Percentiles rank a stretch among this genome's conserved stretches.
phyloP scores from a whole-genome alignment of 805 yeast species.

The Dipodascus geniculatus region DNA sequence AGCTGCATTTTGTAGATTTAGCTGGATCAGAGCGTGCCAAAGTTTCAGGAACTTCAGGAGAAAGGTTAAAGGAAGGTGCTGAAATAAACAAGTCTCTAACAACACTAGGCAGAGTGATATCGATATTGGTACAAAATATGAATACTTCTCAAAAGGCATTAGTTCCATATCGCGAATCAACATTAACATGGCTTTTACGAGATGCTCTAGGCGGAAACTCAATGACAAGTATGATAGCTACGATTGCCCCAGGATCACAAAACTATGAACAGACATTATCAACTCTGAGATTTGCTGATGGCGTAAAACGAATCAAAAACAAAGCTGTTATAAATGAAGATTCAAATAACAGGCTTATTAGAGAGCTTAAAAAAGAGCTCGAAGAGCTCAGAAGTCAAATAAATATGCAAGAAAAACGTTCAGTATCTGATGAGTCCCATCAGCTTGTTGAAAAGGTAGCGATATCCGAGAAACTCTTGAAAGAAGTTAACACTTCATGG shows the following conservation, averaged over 20 bases:
- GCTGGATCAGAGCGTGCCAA: slow-evolving; percentile 59
- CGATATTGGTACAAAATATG: slow-evolving; percentile 25
- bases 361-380: slow-evolving; percentile 16
- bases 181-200: slow-evolving; percentile 61
- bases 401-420: not conserved
- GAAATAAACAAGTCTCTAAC: slow-evolving; percentile 57
- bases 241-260: slow-evolving; percentile 37
- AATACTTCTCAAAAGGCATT: slow-evolving; percentile 5
- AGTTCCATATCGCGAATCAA: slow-evolving; percentile 53
- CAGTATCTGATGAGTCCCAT: slow-evolving; percentile 7
- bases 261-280: slow-evolving; percentile 14
- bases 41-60: slow-evolving; percentile 40
- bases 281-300: slow-evolving; percentile 17
- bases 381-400: slow-evolving; percentile 10
- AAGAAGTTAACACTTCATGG: slow-evolving; percentile 19
- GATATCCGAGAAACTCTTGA: slow-evolving; percentile 16
- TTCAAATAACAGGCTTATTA: slow-evolving; percentile 4
- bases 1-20: slow-evolving; percentile 51
- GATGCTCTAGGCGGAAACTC: slow-evolving; percentile 83
- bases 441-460: slow-evolving; percentile 19
- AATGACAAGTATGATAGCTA: slow-evolving; percentile 79
- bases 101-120: slow-evolving; percentile 49
- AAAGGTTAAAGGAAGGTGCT: slow-evolving; percentile 49
- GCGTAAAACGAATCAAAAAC: slow-evolving; percentile 17
- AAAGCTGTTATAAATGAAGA: slow-evolving; percentile 23